phyloP scores from a whole-genome alignment of 2,329 filamentous ascomycete genomes.

The Mollisia scopiformis region DNA sequence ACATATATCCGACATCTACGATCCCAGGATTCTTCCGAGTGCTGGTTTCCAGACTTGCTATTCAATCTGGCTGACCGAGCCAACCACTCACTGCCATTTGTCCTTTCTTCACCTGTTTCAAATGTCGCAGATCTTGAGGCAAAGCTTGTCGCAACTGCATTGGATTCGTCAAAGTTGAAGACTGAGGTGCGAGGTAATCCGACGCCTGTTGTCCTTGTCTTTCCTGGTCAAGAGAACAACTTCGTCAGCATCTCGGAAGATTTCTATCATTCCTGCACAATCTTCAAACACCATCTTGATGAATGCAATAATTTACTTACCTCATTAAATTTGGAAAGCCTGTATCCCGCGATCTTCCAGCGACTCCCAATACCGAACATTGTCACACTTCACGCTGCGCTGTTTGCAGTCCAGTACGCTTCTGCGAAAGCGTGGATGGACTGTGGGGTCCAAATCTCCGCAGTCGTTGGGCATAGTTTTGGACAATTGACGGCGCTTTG shows the following conservation, averaged over 20 bases:
- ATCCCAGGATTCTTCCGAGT: not conserved
- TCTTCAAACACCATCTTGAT: constrained; percentile 14
- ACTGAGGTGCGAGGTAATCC: not conserved
- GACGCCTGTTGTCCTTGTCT: constrained; percentile 37
- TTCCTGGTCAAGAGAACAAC: constrained; percentile 2
- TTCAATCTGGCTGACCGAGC: constrained; percentile 9
- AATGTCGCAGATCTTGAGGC: not conserved
- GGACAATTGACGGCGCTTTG: constrained; percentile 42
- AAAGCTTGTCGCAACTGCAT: not conserved
- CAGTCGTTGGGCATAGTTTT: constrained; percentile 41
- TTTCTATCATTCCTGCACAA: not conserved
- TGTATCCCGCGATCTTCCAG: constrained; percentile 19
- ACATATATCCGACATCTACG: not conserved
- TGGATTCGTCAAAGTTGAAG: not conserved
- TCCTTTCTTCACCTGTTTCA: not conserved
- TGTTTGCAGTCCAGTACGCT: constrained; percentile 23
- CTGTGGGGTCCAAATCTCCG: constrained; percentile 11
- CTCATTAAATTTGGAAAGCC: constrained; percentile 11
- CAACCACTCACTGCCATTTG: not conserved
- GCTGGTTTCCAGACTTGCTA: not conserved
- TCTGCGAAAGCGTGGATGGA: constrained; percentile 23
- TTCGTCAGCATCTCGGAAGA: constrained; percentile 5
- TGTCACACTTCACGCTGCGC: constrained; percentile 14
- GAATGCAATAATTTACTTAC: not conserved
- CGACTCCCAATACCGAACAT: constrained; percentile 8